Evolutionary conservation across 306 rosid species (phyloP), one percentile per base, ranked within the genome.

Genomic region (Citrullus colocynthis): DNA sequence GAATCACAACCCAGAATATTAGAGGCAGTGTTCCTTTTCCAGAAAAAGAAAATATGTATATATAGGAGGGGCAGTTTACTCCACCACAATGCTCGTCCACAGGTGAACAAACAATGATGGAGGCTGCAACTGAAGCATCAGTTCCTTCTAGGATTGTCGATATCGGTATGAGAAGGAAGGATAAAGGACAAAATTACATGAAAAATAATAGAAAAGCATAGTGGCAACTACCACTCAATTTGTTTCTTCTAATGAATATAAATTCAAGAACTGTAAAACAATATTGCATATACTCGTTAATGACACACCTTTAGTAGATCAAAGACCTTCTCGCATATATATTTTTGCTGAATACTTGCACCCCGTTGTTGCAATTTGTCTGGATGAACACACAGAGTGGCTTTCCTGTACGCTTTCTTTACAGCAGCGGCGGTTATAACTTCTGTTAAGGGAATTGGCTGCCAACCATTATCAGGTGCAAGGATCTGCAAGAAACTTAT

Each of bases 301-400:
- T 45, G 77, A 84, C 85, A 28, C 75, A 94, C 98, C 98, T 94
- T 94, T 59, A 94, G 85, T 75, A 94, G 96, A 90, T 92, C 98
- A 41, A 90, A 94, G 74, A 94, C 98, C 84, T 94, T 94, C 82
- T 94, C 98, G 52, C 98, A 92, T 81, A 87, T 80, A 77, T 94
- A 92, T 84, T 92, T 92, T 86, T 94, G 96, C 51, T 92, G 96
- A 84, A 94, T 88, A 80, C 86, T 90, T 56, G 97, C 97, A 77
- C 97, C 92, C 30, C 98, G 88, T 74, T 92, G 98, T 83, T 94
- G 98, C 76, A 94, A 84, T 82, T 94, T 94, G 83, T 94, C 98
- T 36, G 98, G 98, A 88, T 94, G 97, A 69, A 94, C 97, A 69
- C 92, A 94, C 37, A 94, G 89, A 78, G 98, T 94, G 48, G 97